Evolutionary conservation across 2,329 filamentous ascomycete genomes (phyloP).

Genomic region (Stachybotrys echinatus): DNA sequence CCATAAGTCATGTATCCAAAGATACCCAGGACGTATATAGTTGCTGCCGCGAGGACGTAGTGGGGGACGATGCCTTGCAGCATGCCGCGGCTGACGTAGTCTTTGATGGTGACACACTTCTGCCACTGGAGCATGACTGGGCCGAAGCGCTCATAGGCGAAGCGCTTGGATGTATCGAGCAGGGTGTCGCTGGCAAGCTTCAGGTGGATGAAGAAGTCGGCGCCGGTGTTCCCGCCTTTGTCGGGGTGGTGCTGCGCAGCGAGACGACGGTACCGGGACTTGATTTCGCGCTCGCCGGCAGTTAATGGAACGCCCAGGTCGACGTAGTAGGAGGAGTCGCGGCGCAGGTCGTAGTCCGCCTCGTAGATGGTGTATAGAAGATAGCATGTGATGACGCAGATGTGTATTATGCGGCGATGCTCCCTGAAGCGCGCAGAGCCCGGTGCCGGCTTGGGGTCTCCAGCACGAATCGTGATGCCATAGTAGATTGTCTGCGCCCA

Average conservation of each 20-base stretch:
- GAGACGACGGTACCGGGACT: conserved; percentile 77
- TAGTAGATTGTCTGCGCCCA: conserved; percentile 82
- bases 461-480: conserved; percentile 80
- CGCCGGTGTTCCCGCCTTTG: conserved; percentile 51
- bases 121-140: conserved; percentile 64
- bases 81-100: conserved; percentile 64
- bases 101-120: conserved; percentile 61
- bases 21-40: conserved; percentile 57
- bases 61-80: conserved; percentile 54
- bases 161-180: conserved; percentile 68
- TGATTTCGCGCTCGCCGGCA: conserved; percentile 71
- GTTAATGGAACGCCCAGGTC: conserved; percentile 65
- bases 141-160: conserved; percentile 88
- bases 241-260: conserved; percentile 75
- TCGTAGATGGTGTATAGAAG: conserved; percentile 91
- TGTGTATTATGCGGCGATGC: conserved; percentile 78
- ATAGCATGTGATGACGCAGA: conserved; percentile 76
- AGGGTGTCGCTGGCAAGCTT: conserved; percentile 81
- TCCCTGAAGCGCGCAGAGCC: conserved; percentile 62
- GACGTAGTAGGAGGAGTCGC: conserved; percentile 71
- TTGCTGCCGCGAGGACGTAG: conserved; percentile 51
- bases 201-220: conserved; percentile 67
- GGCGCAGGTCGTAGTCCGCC: conserved; percentile 73
- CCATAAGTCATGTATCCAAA: conserved; percentile 65
- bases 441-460: conserved; percentile 70